Evolutionary conservation across 441 rosid species (phyloP).

Genomic region (Iberis amara): DNA sequence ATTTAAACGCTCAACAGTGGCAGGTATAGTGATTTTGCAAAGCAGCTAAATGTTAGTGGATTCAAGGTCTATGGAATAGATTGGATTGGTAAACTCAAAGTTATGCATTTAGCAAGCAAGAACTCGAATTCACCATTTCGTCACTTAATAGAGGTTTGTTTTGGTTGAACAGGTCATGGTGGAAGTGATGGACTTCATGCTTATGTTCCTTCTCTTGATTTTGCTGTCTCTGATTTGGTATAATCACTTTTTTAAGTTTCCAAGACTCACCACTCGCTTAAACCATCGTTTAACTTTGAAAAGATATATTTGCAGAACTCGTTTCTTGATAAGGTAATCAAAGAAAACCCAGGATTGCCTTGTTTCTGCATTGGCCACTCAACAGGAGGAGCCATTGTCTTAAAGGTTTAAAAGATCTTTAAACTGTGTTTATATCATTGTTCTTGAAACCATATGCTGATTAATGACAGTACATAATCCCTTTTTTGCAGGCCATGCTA

Average conservation of each 20-base stretch:
- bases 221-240: conserved; percentile 74
- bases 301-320: conserved; percentile 43
- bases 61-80: conserved; percentile 78
- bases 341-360: conserved; percentile 67
- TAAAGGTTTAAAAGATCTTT: conserved; percentile 44
- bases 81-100: conserved; percentile 63
- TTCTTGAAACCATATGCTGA: not conserved
- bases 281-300: not conserved
- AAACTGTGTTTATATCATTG: not conserved
- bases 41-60: conserved; percentile 62
- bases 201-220: conserved; percentile 75
- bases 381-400: conserved; percentile 79
- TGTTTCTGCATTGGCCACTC: conserved; percentile 93
- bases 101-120: conserved; percentile 3
- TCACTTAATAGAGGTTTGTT: not conserved
- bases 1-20: conserved; percentile 42
- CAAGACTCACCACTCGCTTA: conserved; percentile 2
- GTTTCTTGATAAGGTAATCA: conserved; percentile 53
- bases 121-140: not conserved
- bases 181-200: conserved; percentile 93
- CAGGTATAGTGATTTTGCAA: conserved; percentile 67
- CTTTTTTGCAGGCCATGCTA: conserved; percentile 44
- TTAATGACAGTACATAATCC: not conserved
- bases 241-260: conserved; percentile 10
- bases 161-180: conserved; percentile 60